phyloP scores from a whole-genome alignment of 345 rosid genomes.

The Salix brachista region DNA sequence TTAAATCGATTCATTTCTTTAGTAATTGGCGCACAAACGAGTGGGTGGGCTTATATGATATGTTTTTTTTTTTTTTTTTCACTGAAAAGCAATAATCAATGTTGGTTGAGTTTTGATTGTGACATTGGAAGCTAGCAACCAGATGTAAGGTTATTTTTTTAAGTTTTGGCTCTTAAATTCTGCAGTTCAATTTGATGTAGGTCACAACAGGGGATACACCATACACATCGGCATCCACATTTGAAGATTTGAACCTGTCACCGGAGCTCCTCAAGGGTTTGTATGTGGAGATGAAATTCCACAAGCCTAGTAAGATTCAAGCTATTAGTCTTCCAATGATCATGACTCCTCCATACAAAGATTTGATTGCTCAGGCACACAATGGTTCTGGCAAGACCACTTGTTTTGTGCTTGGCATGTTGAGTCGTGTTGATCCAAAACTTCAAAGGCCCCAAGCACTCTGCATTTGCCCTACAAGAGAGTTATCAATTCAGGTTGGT shows the following conservation, averaged over 20 bases:
- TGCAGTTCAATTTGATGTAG: constrained; percentile 26
- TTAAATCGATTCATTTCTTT: neutral
- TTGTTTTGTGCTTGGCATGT: constrained; percentile 93
- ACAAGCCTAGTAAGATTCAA: constrained; percentile 95
- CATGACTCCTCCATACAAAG: constrained; percentile 71
- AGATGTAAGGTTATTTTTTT: too few relatives aligned
- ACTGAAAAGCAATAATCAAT: neutral
- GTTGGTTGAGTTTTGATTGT: neutral
- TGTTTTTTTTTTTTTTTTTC: neutral
- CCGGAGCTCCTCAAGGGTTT: constrained; percentile 80
- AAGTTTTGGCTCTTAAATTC: neutral
- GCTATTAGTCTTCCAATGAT: constrained; percentile 93
- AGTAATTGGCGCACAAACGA: neutral
- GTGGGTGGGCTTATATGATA: neutral
- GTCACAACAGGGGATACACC: constrained; percentile 78
- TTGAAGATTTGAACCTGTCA: constrained; percentile 78
- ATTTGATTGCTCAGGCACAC: constrained; percentile 91
- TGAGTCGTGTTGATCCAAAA: constrained; percentile 70
- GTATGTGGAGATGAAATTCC: constrained; percentile 86
- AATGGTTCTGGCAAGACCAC: constrained; percentile 98
- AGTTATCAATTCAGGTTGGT: constrained; percentile 79
- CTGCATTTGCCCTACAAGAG: constrained; percentile 95
- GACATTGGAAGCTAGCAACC: too few relatives aligned
- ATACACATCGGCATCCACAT: constrained; percentile 66
- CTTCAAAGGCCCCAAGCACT: constrained; percentile 71